phyloP scores from a whole-genome alignment of 1,139 yeast genomes.

The Kodamaea derodonti region DNA sequence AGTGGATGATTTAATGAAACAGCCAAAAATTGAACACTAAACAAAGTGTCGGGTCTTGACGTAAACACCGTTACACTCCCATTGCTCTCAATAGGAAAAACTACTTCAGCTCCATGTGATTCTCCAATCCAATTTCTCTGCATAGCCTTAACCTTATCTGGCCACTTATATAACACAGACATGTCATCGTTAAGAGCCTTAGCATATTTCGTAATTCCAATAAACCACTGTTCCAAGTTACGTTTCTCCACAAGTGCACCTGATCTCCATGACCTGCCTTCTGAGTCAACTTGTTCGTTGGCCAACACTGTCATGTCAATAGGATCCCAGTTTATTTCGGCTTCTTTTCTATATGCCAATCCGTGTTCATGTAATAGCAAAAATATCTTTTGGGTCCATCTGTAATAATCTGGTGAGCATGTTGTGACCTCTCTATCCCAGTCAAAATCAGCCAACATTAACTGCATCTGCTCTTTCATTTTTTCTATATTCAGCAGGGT shows the following conservation, averaged over 20 bases:
- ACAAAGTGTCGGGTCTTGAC: conserved; percentile 84
- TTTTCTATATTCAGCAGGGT: conserved; percentile 69
- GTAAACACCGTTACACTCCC: conserved; percentile 57
- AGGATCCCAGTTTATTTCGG: conserved; percentile 97
- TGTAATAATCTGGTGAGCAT: conserved; percentile 82
- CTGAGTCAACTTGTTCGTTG: conserved; percentile 89
- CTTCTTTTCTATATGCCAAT: conserved; percentile 77
- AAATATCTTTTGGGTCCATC: conserved; percentile 88
- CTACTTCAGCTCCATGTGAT: conserved; percentile 73
- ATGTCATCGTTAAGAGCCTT: conserved; percentile 61
- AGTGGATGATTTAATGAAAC: conserved; percentile 69
- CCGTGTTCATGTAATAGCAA: conserved; percentile 69
- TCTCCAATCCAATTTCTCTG: conserved; percentile 93
- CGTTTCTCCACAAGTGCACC: conserved; percentile 90
- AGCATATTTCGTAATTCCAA: conserved; percentile 83
- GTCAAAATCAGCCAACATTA: conserved; percentile 83
- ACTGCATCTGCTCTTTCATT: conserved; percentile 79
- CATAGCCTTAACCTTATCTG: conserved; percentile 82
- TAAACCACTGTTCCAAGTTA: conserved; percentile 84
- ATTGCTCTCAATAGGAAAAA: conserved; percentile 31
- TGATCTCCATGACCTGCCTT: conserved; percentile 94
- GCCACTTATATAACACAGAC: conserved; percentile 67
- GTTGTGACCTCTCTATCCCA: conserved; percentile 94
- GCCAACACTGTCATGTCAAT: conserved; percentile 91
- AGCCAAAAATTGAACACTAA: conserved; percentile 79